Percentiles rank a stretch among this genome's conserved stretches.
Evolutionary conservation across 2,329 filamentous ascomycete species (phyloP).

Genomic region (Tolypocladium endophyticum): DNA sequence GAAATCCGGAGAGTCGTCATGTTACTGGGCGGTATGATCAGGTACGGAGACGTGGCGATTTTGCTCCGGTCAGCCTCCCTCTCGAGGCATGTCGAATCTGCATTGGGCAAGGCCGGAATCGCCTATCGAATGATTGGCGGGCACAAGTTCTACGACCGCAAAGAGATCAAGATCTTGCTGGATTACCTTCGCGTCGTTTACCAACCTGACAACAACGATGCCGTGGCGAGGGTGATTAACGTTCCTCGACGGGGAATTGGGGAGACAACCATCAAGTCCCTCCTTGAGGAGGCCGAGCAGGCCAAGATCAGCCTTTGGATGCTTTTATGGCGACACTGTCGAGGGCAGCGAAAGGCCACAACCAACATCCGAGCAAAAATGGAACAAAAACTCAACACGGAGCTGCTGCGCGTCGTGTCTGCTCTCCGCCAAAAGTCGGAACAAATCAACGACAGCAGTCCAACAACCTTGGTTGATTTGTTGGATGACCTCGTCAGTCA

Average conservation of each 20-base stretch:
- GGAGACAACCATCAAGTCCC: conserved; percentile 60
- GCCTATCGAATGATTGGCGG: conserved; percentile 90
- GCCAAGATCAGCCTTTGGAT: conserved; percentile 64
- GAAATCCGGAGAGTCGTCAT: conserved; percentile 65
- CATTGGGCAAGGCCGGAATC: conserved; percentile 69
- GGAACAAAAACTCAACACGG: conserved; percentile 42
- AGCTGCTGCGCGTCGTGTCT: conserved; percentile 33
- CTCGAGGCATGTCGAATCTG: conserved; percentile 77
- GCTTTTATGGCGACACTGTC: conserved; percentile 49
- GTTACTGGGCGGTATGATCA: conserved; percentile 64
- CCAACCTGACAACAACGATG: conserved; percentile 80
- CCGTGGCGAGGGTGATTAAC: conserved; percentile 75
- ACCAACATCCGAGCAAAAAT: conserved; percentile 39
- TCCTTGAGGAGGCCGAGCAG: conserved; percentile 68
- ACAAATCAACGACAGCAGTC: conserved; percentile 14
- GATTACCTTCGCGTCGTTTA: conserved; percentile 83
- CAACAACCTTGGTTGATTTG: conserved; percentile 31
- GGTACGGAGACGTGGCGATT: conserved; percentile 71
- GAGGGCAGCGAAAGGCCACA: conserved; percentile 34
- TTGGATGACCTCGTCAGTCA: conserved; percentile 48
- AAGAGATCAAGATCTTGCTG: conserved; percentile 76
- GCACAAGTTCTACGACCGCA: conserved; percentile 81
- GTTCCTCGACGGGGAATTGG: conserved; percentile 73
- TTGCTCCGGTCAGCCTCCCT: conserved; percentile 75
- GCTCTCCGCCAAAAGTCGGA: conserved; percentile 18